Percentiles rank a stretch among this genome's conserved stretches.
These are phyloP conservation scores for Diaporthe caulivora DNA, from an alignment of 2,329 filamentous ascomycete genomes.

Conservation along the genomic window DNA sequence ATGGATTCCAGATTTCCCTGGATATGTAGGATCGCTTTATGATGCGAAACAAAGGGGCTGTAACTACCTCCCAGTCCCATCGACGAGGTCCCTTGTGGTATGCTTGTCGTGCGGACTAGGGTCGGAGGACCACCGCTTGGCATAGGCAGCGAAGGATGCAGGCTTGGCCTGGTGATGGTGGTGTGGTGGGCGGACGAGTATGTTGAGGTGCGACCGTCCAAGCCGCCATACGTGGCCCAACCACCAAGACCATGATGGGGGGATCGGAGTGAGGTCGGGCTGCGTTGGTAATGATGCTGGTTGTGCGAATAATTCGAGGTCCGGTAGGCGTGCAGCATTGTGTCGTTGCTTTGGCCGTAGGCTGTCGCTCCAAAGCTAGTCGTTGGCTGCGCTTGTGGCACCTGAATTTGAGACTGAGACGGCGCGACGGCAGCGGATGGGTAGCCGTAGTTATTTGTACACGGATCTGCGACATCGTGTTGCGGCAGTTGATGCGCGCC, in stretches of 20 bases:
- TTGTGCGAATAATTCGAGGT: slow-evolving; percentile 59
- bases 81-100: slow-evolving; percentile 55
- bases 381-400: slow-evolving; percentile 31
- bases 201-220: slow-evolving; percentile 55
- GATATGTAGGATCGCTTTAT: slow-evolving; percentile 86
- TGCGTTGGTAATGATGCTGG: slow-evolving; percentile 41
- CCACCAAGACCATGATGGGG: slow-evolving; percentile 43
- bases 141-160: slow-evolving; percentile 63
- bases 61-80: slow-evolving; percentile 61
- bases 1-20: slow-evolving; percentile 87
- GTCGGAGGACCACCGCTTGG: slow-evolving; percentile 55
- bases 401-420: slow-evolving; percentile 52
- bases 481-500: slow-evolving; percentile 42
- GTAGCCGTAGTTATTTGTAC: slow-evolving; percentile 69
- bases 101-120: slow-evolving; percentile 69
- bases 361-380: slow-evolving; percentile 44
- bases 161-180: slow-evolving; percentile 58
- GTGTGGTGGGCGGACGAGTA: slow-evolving; percentile 59
- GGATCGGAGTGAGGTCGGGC: slow-evolving; percentile 43
- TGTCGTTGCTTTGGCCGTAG: slow-evolving; percentile 59
- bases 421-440: slow-evolving; percentile 61
- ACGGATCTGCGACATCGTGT: slow-evolving; percentile 51
- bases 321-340: slow-evolving; percentile 69
- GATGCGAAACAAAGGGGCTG: slow-evolving; percentile 78
- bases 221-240: slow-evolving; percentile 52